A percentile compares a stretch with the other conserved stretches of the same genome.
These are phyloP conservation scores for Colletotrichum sp. DNA, from an alignment of 2,329 filamentous ascomycete species.

Conservation along the genomic window DNA sequence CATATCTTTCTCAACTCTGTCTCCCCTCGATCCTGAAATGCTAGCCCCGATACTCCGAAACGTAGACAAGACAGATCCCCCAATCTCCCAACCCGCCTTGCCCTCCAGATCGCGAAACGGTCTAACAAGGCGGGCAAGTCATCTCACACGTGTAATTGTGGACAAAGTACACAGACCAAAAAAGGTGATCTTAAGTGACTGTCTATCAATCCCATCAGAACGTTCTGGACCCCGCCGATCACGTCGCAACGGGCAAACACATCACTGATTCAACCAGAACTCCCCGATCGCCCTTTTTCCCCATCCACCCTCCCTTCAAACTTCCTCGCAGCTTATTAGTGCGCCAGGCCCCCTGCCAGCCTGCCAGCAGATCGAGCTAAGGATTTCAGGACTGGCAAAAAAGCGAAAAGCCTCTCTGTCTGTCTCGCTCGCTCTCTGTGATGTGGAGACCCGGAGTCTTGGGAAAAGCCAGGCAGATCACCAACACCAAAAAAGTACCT, in stretches of 20 bases:
- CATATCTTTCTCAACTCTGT: background rate
- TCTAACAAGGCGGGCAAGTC: background rate
- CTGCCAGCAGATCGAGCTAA: background rate
- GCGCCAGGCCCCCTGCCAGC: background rate
- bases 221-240: slow-evolving; percentile 3
- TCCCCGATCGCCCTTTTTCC: background rate
- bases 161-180: background rate
- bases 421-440: background rate
- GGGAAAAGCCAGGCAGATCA: background rate
- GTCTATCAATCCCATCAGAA: background rate
- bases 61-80: background rate
- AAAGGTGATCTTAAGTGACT: background rate
- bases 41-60: slow-evolving; percentile 9
- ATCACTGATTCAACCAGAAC: background rate
- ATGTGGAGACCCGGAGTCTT: background rate
- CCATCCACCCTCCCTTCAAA: background rate
- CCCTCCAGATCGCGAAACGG: background rate
- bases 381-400: background rate
- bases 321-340: background rate
- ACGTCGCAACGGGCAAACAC: background rate
- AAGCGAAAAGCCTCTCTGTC: background rate
- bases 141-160: background rate
- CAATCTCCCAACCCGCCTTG: background rate
- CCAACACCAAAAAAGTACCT: background rate
- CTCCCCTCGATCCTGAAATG: background rate